Conservation (phyloP, 2,329 filamentous ascomycete species). For the Epichloe gansuensis region DNA sequence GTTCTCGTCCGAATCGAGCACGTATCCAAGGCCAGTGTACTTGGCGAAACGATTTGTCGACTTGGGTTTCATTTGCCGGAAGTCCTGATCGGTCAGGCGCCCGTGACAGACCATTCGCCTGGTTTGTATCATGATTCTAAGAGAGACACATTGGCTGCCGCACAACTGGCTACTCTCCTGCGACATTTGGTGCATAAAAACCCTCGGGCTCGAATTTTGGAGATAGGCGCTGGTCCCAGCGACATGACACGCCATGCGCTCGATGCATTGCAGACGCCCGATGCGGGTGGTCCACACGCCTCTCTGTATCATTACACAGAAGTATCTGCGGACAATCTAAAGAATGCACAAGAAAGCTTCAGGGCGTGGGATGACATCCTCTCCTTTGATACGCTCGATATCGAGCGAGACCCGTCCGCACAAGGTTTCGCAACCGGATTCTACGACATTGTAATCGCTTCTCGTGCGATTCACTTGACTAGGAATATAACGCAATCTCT, state of each 20-base stretch:
- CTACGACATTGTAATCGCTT: neutral
- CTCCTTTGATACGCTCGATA: neutral
- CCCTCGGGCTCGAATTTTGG: neutral
- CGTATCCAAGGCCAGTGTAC: neutral
- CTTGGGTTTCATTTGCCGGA: neutral
- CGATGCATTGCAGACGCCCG: neutral
- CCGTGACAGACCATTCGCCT: no score
- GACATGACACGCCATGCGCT: neutral
- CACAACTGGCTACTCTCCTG: neutral
- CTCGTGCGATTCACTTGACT: conserved; percentile 12
- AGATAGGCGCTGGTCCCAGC: neutral
- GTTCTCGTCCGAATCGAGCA: neutral
- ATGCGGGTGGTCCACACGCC: neutral
- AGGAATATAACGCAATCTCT: conserved; percentile 12
- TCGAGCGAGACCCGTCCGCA: neutral
- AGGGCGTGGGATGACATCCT: neutral
- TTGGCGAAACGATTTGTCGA: neutral
- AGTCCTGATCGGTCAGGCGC: no score
- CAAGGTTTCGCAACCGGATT: neutral
- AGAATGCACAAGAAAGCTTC: neutral
- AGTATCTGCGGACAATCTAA: neutral
- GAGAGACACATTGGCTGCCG: neutral
- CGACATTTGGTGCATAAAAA: neutral
- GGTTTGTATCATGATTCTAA: no score
- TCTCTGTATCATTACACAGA: neutral